These are phyloP conservation scores for Tympanopsis confertula DNA, from an alignment of 2,329 filamentous ascomycete species.

Conservation along the genomic window DNA sequence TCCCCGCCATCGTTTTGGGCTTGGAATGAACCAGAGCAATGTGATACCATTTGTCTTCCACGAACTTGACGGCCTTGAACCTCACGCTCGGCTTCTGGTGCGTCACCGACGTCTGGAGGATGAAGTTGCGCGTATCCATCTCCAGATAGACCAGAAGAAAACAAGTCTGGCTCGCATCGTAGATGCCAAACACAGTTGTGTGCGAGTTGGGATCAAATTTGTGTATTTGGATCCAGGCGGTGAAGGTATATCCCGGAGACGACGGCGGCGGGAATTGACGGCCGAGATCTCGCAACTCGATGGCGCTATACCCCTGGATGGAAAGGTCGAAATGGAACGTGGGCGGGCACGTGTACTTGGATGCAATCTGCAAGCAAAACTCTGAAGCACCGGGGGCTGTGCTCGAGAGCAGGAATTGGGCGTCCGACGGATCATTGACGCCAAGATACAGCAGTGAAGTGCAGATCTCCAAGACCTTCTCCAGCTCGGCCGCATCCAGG, in stretches of 20 bases:
- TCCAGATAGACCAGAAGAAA: conserved; percentile 91
- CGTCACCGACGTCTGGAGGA: conserved; percentile 86
- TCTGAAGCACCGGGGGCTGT: conserved; percentile 43
- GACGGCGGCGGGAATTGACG: conserved; percentile 72
- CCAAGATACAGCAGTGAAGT: conserved; percentile 62
- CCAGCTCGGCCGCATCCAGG: conserved; percentile 41
- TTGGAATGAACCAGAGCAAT: conserved; percentile 77
- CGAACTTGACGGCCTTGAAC: conserved; percentile 75
- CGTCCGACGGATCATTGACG: conserved; percentile 70
- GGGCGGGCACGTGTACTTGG: conserved; percentile 63
- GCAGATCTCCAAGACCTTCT: conserved; percentile 55
- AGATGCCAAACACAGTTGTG: conserved; percentile 91
- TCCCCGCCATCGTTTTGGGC: conserved; percentile 61
- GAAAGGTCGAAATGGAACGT: conserved; percentile 93
- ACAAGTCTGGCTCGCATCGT: conserved; percentile 82
- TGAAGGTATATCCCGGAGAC: conserved; percentile 80
- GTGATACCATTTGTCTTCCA: conserved; percentile 78
- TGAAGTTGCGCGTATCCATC: conserved; percentile 84
- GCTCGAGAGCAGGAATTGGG: conserved; percentile 56
- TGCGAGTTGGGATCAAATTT: conserved; percentile 74
- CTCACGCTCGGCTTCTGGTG: conserved; percentile 79
- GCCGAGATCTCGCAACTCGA: conserved; percentile 77
- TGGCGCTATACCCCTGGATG: conserved; percentile 73
- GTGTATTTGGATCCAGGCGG: conserved; percentile 81
- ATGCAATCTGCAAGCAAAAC: conserved; percentile 64